Base-by-base conservation (phyloP, 306 rosid species). In the Prunus kanzakura region DNA sequence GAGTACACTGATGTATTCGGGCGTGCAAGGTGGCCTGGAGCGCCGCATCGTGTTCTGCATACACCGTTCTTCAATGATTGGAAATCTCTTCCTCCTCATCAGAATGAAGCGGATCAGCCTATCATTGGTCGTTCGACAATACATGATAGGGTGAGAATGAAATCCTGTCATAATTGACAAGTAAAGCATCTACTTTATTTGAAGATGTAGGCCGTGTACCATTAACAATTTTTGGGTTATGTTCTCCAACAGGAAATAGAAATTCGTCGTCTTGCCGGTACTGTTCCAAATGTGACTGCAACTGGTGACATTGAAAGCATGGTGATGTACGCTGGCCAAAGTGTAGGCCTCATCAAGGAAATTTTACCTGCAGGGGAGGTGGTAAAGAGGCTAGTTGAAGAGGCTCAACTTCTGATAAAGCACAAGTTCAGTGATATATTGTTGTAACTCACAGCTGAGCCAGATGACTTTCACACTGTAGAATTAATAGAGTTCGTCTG, bases 291-390 rank as follows among this genome's bases (percentile, higher is more conserved):
- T 64, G 27, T 0, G 69, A 76, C 87, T 3, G 73, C 98, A 32
- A 84, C 84, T 8, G 97, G 91, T 45, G 96, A 91, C 73, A 72
- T 93, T 8, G 96, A 89, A 83, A 91, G 97, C 84, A 93, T 93
- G 98, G 91, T 73, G 2, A 74, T 93, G 97, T 93, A 86, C 86
- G 96, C 92, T n/a, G 96, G 96, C 10, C 56, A 89, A 84, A 85
- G 93, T 54, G 97, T 88, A 43, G 91, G 91, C 61, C 97, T 91
- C 45, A 84, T 93, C 60, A 86, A 84, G 82, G 93, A 88, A 79
- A 88, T 91, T 43, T 57, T 87, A 73, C 83, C 91, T 46, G 98
- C 98, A 19, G 87, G 73, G 65, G 90, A 88, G 79, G 98, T 91
- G 41, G 85, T 90, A 11, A 85, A 69, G 84, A 78, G 80, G 78